Percentiles rank a stretch among this genome's conserved stretches.
These are phyloP conservation scores for Mucor piriformis DNA, from an alignment of 371 early-diverging fungal genomes.

Conservation along the genomic window DNA sequence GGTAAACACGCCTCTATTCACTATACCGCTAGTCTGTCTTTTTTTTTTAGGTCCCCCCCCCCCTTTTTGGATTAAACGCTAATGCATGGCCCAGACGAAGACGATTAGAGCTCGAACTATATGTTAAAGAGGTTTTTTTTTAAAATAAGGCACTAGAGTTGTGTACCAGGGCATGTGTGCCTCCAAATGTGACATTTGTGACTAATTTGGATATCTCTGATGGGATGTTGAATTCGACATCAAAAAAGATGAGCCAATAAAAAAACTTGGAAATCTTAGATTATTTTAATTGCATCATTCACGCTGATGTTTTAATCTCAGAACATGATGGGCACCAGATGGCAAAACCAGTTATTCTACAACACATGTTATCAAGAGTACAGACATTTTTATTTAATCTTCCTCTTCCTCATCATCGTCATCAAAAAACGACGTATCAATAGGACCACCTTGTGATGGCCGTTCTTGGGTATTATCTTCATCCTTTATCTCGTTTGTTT, in stretches of 20 bases:
- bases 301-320: not conserved
- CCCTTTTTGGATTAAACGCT: too few species aligned
- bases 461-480: constrained; percentile 7
- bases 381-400: not conserved
- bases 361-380: too few species aligned
- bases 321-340: not conserved
- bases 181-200: not conserved
- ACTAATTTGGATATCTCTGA: not conserved
- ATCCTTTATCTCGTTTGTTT: not conserved
- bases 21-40: too few species aligned
- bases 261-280: not conserved
- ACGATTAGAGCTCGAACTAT: too few species aligned
- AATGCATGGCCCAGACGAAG: too few species aligned
- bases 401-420: constrained; percentile 18
- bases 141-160: not conserved
- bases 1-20: too few species aligned
- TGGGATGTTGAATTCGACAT: not conserved
- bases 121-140: too few species aligned
- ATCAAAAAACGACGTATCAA: constrained; percentile 21
- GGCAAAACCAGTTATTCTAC: not conserved
- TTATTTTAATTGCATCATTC: constrained; percentile 1
- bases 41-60: too few species aligned
- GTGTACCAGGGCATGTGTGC: too few species aligned
- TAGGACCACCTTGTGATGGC: not conserved
- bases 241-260: constrained; percentile 15